Conservation (phyloP, 2,329 filamentous ascomycete species). For the Elsinoe australis region DNA sequence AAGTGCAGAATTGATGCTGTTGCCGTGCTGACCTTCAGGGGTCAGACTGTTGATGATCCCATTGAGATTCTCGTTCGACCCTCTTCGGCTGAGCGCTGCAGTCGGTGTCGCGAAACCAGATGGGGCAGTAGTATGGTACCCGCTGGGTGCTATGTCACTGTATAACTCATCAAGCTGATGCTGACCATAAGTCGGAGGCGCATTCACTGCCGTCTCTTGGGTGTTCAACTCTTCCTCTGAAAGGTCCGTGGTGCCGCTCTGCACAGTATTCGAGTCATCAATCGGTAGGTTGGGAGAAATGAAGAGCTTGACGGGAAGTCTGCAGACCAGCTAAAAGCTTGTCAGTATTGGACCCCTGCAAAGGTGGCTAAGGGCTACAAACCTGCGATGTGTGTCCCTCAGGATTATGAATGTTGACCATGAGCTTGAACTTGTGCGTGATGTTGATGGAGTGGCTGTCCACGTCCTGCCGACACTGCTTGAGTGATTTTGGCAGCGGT, state of each 20-base stretch:
- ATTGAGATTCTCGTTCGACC: conserved; percentile 71
- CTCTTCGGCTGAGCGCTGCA: conserved; percentile 59
- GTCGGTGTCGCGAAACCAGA: conserved; percentile 67
- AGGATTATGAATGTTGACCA: conserved; percentile 84
- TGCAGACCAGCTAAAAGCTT: conserved; percentile 71
- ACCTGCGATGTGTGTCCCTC: conserved; percentile 85
- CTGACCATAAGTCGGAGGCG: conserved; percentile 87
- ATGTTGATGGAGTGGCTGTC: conserved; percentile 86
- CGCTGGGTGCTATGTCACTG: conserved; percentile 71
- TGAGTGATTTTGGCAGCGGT: conserved; percentile 72
- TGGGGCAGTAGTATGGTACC: conserved; percentile 52
- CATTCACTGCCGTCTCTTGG: conserved; percentile 54
- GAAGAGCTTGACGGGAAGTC: conserved; percentile 83
- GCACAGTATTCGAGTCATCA: conserved; percentile 74
- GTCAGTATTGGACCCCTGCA: conserved; percentile 35
- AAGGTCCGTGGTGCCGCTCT: conserved; percentile 44
- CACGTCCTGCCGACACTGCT: conserved; percentile 79
- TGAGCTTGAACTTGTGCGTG: conserved; percentile 84
- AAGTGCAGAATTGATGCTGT: conserved; percentile 46
- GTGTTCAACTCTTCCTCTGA: conserved; percentile 39
- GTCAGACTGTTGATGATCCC: conserved; percentile 47
- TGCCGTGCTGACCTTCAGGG: conserved; percentile 41
- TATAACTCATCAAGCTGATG: conserved; percentile 87
- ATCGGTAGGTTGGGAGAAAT: conserved; percentile 90
- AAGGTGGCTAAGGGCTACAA: conserved; percentile 35